Evolutionary conservation across 2,329 filamentous ascomycete genomes (phyloP).

Genomic region (Amauroascus verrucosus): DNA sequence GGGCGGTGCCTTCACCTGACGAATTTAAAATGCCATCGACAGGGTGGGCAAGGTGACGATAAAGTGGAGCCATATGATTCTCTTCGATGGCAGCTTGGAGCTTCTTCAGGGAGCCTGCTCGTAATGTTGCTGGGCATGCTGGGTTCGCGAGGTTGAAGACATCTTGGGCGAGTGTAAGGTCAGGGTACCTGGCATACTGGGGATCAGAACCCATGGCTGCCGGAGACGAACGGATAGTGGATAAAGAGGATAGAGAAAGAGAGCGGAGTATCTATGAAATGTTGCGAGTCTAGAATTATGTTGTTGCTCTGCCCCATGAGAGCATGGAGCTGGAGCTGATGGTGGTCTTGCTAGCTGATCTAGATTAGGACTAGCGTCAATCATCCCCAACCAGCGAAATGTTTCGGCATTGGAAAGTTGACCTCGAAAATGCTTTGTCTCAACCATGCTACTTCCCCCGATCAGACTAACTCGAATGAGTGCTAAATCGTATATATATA

Average conservation of each 20-base stretch:
- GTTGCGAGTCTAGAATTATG: background rate
- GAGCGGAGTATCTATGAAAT: background rate
- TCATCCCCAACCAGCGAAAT: background rate
- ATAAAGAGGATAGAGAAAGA: background rate
- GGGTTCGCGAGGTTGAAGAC: conserved; percentile 59
- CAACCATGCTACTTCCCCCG: too few relatives aligned
- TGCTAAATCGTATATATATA: too few relatives aligned
- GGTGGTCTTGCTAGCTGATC: conserved; percentile 16
- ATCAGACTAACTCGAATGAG: too few relatives aligned
- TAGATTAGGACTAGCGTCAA: conserved; percentile 9
- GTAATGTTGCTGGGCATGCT: conserved; percentile 42
- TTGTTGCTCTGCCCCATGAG: background rate
- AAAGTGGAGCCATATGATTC: conserved; percentile 58
- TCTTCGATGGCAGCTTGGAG: conserved; percentile 55
- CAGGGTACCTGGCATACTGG: conserved; percentile 55
- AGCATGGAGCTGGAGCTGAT: conserved; percentile 21
- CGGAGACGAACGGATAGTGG: background rate
- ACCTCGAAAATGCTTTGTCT: too few relatives aligned
- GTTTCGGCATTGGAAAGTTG: too few relatives aligned
- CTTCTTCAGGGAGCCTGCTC: conserved; percentile 48
- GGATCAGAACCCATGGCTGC: conserved; percentile 49
- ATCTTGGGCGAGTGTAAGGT: conserved; percentile 55
- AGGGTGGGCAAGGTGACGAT: conserved; percentile 55
- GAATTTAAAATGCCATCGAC: conserved; percentile 68
- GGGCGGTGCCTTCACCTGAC: conserved; percentile 53